Conservation (phyloP, 208 protist genomes). For the Acanthamoeba sp. region DNA sequence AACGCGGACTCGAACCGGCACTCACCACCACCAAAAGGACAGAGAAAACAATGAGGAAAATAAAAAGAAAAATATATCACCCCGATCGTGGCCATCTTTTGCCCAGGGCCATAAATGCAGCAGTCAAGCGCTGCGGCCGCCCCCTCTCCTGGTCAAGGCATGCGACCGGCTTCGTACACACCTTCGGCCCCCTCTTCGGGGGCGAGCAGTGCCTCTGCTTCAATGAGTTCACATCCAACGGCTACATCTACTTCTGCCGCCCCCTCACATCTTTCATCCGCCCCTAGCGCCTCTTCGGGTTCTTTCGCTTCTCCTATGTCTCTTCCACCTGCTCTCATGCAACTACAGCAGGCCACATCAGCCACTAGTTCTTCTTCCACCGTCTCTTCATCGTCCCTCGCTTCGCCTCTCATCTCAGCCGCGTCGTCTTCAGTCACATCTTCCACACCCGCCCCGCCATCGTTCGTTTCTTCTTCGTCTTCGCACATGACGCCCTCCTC, state of each 20-base stretch:
- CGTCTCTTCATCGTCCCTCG: background rate
- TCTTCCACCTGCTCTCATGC: background rate
- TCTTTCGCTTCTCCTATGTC: background rate
- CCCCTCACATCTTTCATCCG: background rate
- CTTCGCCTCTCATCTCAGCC: too few species aligned
- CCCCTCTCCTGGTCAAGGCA: too few species aligned
- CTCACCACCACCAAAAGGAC: too few species aligned
- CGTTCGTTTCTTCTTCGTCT: background rate
- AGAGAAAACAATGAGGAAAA: too few species aligned
- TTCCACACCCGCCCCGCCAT: background rate
- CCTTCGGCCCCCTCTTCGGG: too few species aligned
- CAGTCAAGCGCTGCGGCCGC: too few species aligned
- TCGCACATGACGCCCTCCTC: background rate
- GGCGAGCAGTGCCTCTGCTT: background rate
- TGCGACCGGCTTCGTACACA: too few species aligned
- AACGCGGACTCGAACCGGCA: too few species aligned
- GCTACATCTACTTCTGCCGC: background rate
- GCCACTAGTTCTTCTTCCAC: background rate
- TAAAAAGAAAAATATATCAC: too few species aligned
- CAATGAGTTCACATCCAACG: background rate
- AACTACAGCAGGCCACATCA: background rate
- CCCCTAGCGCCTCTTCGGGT: background rate
- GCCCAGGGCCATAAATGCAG: too few species aligned
- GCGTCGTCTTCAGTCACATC: too few species aligned
- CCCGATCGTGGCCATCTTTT: too few species aligned